Base-by-base conservation (phyloP, 768 basidiomycete species). In the Boletus vinaceobasis region DNA sequence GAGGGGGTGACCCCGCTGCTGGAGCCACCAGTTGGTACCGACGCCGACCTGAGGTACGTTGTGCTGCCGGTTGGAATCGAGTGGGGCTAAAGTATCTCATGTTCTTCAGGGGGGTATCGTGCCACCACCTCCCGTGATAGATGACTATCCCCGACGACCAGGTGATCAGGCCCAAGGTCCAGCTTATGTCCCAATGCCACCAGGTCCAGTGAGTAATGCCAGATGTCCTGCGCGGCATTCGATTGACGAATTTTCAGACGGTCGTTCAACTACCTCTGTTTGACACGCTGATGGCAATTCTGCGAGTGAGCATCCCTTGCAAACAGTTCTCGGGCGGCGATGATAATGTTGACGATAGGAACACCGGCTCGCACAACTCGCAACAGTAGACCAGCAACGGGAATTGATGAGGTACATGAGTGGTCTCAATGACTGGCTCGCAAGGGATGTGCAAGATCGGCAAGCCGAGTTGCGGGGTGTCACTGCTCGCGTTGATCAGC, bases 331-430 rank as follows among this genome's bases (percentile, higher is more conserved):
- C 47, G n/a, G 8, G 39, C 46, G 14, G 49, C 50, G 17, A 50
- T 36, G 27, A 59, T 47, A 56, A 60, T 49, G 47, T 50, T 50
- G 23, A 46, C 19, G 43, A 4, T 59, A 92, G 90, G 87, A 90
- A 74, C 90, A 88, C 67, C 86, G 86, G 4, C 69, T 82, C 6
- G 87, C 87, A 1, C 87, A 89, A 67, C 69, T 83, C 19, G 88
- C 87, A 0, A 86, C 87, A 27, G 79, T 90, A 14, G 85, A 88
- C 44, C 88, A 92, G 63, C 88, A 89, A 60, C 79, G 88, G 37
- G 88, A 88, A 65, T 73, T 90, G 48, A 89, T 89, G 81, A 75
- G 86, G 49, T 92, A 93, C 60, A 85, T 93, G 81, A 65, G 80
- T 45, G 80, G 77, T 2, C 73, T 93, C 32, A 93, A 93, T 58